Conservation (phyloP, 140 eudicot species). For the Oenanthe javanica region DNA sequence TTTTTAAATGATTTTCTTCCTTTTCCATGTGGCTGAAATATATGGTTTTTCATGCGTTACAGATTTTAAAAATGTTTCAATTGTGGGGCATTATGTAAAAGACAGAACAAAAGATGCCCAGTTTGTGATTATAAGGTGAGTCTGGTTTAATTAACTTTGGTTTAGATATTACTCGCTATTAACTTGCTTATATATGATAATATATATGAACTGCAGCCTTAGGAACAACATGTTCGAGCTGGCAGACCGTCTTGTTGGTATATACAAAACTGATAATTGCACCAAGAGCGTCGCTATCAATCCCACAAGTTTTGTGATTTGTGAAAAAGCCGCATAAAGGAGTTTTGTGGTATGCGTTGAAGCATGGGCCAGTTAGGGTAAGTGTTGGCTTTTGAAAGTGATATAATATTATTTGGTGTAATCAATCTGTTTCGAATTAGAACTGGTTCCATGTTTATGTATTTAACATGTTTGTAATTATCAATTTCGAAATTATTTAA, state of each 20-base stretch:
- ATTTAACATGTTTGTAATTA: background rate
- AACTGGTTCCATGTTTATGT: background rate
- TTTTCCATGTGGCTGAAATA: background rate
- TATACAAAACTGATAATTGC: conserved; percentile 93
- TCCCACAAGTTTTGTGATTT: conserved; percentile 74
- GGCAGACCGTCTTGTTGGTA: conserved; percentile 97
- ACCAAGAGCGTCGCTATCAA: conserved; percentile 93
- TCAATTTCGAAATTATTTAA: background rate
- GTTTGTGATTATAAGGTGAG: conserved; percentile 80
- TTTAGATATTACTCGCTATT: background rate
- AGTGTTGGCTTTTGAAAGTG: background rate
- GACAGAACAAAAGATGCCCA: conserved; percentile 97
- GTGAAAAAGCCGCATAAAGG: conserved; percentile 50
- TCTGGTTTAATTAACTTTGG: background rate
- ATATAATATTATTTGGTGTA: background rate
- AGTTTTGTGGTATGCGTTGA: background rate
- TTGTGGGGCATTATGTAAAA: conserved; percentile 97
- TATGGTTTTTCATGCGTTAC: conserved; percentile 1
- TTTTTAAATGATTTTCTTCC: background rate
- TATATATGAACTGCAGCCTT: conserved; percentile 43
- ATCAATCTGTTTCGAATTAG: background rate
- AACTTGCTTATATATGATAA: background rate
- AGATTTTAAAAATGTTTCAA: conserved; percentile 94
- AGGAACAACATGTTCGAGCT: conserved; percentile 97
- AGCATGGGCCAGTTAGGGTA: background rate